Evolutionary conservation across 2,329 filamentous ascomycete species (phyloP).

Genomic region (Clonostachys rhizophaga): DNA sequence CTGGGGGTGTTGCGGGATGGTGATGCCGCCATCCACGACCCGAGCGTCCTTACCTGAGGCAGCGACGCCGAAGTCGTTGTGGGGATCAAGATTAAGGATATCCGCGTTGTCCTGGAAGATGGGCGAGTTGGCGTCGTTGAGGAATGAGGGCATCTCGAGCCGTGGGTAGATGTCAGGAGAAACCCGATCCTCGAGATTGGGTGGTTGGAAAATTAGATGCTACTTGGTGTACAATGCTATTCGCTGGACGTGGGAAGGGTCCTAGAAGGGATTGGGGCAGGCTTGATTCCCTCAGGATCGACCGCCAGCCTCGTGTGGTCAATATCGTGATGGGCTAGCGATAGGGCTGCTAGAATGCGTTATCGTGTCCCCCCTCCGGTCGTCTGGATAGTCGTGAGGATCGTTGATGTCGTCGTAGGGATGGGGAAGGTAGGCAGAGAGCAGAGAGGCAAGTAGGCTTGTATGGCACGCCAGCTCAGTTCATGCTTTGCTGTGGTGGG

Average conservation of each 20-base stretch:
- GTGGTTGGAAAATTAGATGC: constrained; percentile 20
- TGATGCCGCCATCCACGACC: constrained; percentile 19
- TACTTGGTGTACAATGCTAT: no score
- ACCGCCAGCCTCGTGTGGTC: no score
- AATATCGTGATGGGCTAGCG: no score
- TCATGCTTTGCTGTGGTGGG: no score
- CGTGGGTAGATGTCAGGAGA: background rate
- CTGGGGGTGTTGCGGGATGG: constrained; percentile 28
- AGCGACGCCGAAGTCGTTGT: constrained; percentile 27
- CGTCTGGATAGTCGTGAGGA: no score
- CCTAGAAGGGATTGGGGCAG: no score
- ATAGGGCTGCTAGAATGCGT: no score
- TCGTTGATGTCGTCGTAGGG: background rate
- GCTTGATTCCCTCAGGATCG: no score
- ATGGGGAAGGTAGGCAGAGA: background rate
- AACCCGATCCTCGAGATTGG: no score
- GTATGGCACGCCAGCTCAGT: no score
- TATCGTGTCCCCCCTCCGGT: no score
- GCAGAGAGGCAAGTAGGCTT: background rate
- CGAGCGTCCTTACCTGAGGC: constrained; percentile 15
- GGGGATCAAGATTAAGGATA: constrained; percentile 36
- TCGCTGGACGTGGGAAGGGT: no score
- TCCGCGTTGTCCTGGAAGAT: constrained; percentile 34
- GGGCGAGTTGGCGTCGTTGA: constrained; percentile 38
- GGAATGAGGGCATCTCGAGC: constrained; percentile 48